phyloP scores from a whole-genome alignment of 2,329 filamentous ascomycete species.

The Penicillium oxalicum region DNA sequence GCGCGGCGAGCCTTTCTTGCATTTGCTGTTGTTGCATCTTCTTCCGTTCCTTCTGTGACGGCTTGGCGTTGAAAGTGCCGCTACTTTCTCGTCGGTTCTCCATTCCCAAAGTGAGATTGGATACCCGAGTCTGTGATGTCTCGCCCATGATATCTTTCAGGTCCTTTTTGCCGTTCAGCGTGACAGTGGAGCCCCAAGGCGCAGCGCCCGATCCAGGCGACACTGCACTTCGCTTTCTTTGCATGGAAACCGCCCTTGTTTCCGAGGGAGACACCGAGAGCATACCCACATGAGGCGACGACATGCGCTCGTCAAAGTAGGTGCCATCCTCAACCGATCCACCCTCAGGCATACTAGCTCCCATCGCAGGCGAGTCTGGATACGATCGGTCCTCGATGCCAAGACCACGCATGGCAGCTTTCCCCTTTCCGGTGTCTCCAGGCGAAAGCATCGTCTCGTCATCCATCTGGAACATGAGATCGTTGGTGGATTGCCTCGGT shows the following conservation, averaged over 20 bases:
- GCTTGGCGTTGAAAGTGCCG: conserved; percentile 48
- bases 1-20: conserved; percentile 36
- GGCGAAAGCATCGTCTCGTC: conserved; percentile 53
- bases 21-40: conserved; percentile 65
- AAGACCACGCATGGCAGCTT: conserved; percentile 20
- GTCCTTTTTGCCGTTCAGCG: conserved; percentile 61
- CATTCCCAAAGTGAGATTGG: conserved; percentile 49
- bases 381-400: conserved; percentile 17
- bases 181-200: conserved; percentile 50
- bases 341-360: conserved; percentile 22
- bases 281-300: conserved; percentile 15
- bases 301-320: conserved; percentile 27
- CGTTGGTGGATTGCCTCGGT: conserved; percentile 61
- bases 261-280: conserved; percentile 23
- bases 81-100: conserved; percentile 41
- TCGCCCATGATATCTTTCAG: conserved; percentile 72
- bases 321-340: conserved; percentile 23
- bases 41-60: conserved; percentile 92
- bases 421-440: conserved; percentile 25
- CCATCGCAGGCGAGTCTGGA: conserved; percentile 22
- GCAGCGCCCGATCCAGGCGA: conserved; percentile 29
- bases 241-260: conserved; percentile 13
- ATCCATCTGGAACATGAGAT: conserved; percentile 93
- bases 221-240: conserved; percentile 22
- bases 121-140: conserved; percentile 46